These are phyloP conservation scores for Colletotrichum eremochloae DNA, from an alignment of 2,329 filamentous ascomycete species.

Conservation along the genomic window DNA sequence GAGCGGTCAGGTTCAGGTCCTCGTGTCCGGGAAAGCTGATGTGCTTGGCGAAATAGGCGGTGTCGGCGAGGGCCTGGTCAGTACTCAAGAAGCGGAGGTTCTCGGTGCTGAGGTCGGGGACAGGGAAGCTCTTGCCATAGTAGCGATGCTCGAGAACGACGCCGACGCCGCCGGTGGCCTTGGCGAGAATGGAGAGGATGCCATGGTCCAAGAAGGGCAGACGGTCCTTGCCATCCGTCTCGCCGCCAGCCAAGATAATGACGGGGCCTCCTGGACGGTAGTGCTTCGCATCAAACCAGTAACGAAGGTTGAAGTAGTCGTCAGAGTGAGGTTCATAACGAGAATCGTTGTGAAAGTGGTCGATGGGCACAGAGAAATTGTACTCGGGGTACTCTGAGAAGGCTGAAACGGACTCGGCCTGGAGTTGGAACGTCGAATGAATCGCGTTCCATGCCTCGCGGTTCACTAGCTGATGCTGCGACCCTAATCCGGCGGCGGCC, in stretches of 20 bases:
- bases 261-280: conserved; percentile 85
- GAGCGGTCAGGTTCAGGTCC: conserved; percentile 74
- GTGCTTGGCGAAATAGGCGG: conserved; percentile 83
- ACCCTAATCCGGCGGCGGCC: conserved; percentile 20
- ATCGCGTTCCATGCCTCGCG: conserved; percentile 27
- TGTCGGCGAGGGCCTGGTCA: conserved; percentile 85
- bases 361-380: conserved; percentile 68
- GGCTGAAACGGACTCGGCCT: conserved; percentile 3
- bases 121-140: conserved; percentile 83
- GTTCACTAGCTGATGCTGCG: conserved; percentile 23
- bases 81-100: conserved; percentile 86
- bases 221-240: conserved; percentile 73
- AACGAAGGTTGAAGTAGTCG: conserved; percentile 77
- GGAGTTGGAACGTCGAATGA: conserved; percentile 15
- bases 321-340: conserved; percentile 82
- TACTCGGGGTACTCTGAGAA: conserved; percentile 53
- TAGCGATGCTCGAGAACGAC: conserved; percentile 90
- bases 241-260: conserved; percentile 81
- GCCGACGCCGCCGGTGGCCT: conserved; percentile 79
- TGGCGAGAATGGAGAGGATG: conserved; percentile 77
- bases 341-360: conserved; percentile 87
- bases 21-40: conserved; percentile 79
- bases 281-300: conserved; percentile 85
- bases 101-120: conserved; percentile 72
- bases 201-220: conserved; percentile 83